Conservation (phyloP, 164 flowering plant genomes). For the Hamamelis virginiana region DNA sequence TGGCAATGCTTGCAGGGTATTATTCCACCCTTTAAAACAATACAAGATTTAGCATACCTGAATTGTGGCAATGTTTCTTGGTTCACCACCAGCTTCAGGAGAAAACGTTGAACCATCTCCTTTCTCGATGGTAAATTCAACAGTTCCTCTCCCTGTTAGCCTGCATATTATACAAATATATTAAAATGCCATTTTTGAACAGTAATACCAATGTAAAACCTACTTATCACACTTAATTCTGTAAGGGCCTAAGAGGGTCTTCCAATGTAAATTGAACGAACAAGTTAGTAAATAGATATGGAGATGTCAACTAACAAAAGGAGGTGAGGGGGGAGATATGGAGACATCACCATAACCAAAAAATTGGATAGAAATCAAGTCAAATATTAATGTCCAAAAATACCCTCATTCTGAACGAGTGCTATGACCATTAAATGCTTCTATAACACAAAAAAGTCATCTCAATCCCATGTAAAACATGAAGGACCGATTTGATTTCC, state of each 20-base stretch:
- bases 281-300: neutral
- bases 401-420: neutral
- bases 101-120: slow-evolving; percentile 83
- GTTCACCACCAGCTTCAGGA: slow-evolving; percentile 72
- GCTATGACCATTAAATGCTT: neutral
- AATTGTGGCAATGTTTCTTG: slow-evolving; percentile 61
- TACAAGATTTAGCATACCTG: slow-evolving; percentile 45
- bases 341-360: neutral
- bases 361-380: neutral
- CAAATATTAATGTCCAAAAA: neutral
- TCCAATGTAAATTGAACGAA: neutral
- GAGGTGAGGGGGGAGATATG: neutral
- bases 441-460: too few relatives aligned
- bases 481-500: too few relatives aligned
- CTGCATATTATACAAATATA: slow-evolving; percentile 31
- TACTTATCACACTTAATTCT: neutral
- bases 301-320: too few relatives aligned
- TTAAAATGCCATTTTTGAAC: neutral
- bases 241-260: neutral
- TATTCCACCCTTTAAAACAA: neutral
- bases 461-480: too few relatives aligned
- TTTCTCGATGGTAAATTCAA: slow-evolving; percentile 79
- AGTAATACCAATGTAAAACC: neutral
- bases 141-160: slow-evolving; percentile 79
- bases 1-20: too few relatives aligned